Base-by-base conservation (phyloP, 129 eudicot species). In the Ambrosia trifida region DNA sequence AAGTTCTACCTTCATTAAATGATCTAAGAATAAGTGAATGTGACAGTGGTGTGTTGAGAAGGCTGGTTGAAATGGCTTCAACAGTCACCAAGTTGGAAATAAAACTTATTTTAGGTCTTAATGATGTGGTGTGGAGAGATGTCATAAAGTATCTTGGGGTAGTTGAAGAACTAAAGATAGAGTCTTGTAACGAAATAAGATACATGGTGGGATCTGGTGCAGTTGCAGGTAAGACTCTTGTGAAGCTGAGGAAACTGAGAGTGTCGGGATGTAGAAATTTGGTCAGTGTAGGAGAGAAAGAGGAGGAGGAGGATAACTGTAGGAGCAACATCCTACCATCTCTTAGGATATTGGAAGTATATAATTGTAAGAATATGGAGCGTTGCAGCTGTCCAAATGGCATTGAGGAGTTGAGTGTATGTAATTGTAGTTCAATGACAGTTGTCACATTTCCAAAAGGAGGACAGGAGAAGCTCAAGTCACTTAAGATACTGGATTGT, bases 221-320 rank as follows among this genome's bases (percentile, higher is more conserved):
- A 11, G 36, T 0, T 56, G 63, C 36, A 1, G 24, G 63, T 56
- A 56, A 56, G n/a, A 2, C 24, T 56, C 16, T 56, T 56, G 36
- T 24, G 63, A 56, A 28, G n/a, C 12, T 24, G 12, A 56, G 9
- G 63, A 3, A 24, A 0, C 24, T 56, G 36, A n/a, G n/a, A n/a
- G n/a, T n/a, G n/a, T n/a, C n/a, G n/a, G n/a, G 3, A 11, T 0
- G 36, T 56, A 0, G 0, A 0, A 56, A 56, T 11, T 11, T 56
- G 35, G 63, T 56, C 36, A 56, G 63, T 28, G 2, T 56, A 56
- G 63, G 63, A 24, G 63, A 24, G 36, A 56, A 11, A 56, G 44
- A 40, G 11, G 36, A 20, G 35, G 62, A n/a, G 28, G 28, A 28
- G 16, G 63, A 28, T 24, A 4, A 56, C 3, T 19, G 14, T 19